Base-by-base conservation (phyloP, 129 eudicot species). In the Solidago caesia region DNA sequence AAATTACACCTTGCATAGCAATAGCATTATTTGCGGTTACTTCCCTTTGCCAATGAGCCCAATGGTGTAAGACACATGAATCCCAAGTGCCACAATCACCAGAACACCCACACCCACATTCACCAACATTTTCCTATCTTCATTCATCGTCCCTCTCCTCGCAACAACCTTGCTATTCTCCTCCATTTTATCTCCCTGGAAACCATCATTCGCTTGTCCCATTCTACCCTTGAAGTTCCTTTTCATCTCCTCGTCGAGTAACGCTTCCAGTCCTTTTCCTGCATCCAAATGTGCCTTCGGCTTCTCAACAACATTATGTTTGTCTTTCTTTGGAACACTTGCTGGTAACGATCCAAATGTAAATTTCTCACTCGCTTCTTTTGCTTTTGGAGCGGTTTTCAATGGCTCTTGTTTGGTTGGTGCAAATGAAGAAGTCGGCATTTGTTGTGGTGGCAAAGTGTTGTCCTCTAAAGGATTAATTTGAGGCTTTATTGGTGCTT, bases 41-140 rank as follows among this genome's bases (percentile, higher is more conserved):
- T 78, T 52, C n/a, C 77, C 67, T 71, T 64, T 78, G 77, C 77
- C 64, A 51, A 71, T 63, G 77, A 78, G 82, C 21, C 77, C 82
- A 49, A 77, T 56, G 33, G 83, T 76, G 89, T 87, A 81, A 33
- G 87, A 67, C 66, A 87, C 82, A 68, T 84, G 92, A 65, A 89
- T 75, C 15, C 90, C 92, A 59, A 92, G 83, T 39, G 87, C 98
- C 68, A 86, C 80, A 70, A 92, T 79, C 8, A 92, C 96, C 44
- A 92, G 74, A 70, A 84, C 71, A 33, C 90, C 89, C 13, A 56
- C 98, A 29, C 96, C 96, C 80, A 86, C 77, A 72, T 89, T 92
- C 85, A 92, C 85, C 79, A 89, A 47, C 83, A 76, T 57, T 49
- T 86, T 85, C 75, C 91, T 89, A 43, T 86, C 98, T 83, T 92